phyloP scores from a whole-genome alignment of 2,329 filamentous ascomycete genomes.

The Microdochium bolleyi region DNA sequence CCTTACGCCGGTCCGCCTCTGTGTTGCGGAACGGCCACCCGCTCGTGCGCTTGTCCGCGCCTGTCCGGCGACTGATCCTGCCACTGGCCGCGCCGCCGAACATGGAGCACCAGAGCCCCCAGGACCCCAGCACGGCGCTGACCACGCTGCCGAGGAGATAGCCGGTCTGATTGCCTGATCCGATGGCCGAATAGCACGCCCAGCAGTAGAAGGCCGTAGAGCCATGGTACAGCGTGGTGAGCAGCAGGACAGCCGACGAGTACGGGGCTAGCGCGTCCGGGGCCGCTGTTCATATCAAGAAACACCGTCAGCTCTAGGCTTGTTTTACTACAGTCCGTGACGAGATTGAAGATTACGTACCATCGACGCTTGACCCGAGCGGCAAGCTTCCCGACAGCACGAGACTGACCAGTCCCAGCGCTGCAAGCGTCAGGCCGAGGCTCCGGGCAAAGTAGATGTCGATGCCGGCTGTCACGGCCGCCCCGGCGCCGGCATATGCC shows the following conservation, averaged over 20 bases:
- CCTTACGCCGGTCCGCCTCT: neutral
- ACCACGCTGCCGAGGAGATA: constrained; percentile 54
- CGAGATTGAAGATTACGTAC: constrained; percentile 16
- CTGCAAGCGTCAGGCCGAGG: constrained; percentile 59
- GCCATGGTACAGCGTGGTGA: constrained; percentile 61
- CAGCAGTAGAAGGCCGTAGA: constrained; percentile 60
- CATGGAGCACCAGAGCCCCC: constrained; percentile 55
- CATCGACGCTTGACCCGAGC: constrained; percentile 40
- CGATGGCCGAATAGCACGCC: constrained; percentile 43
- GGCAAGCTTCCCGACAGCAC: constrained; percentile 66
- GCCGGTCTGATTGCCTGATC: constrained; percentile 38
- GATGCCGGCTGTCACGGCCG: constrained; percentile 33
- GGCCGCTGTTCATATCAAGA: constrained; percentile 9
- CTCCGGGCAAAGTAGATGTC: constrained; percentile 69
- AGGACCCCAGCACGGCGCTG: constrained; percentile 46
- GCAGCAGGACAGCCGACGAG: constrained; percentile 55
- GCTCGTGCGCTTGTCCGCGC: constrained; percentile 31
- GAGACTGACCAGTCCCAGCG: constrained; percentile 55
- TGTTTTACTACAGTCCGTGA: neutral
- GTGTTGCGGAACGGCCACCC: constrained; percentile 28
- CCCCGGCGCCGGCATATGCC: neutral
- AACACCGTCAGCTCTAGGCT: no score
- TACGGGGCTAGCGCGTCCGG: constrained; percentile 44
- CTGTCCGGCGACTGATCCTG: constrained; percentile 27
- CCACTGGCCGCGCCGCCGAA: constrained; percentile 25